Evolutionary conservation across 192 early-diverging fungal species (phyloP), one percentile per base, ranked within the genome.

Genomic region (Geranomyces variabilis): DNA sequence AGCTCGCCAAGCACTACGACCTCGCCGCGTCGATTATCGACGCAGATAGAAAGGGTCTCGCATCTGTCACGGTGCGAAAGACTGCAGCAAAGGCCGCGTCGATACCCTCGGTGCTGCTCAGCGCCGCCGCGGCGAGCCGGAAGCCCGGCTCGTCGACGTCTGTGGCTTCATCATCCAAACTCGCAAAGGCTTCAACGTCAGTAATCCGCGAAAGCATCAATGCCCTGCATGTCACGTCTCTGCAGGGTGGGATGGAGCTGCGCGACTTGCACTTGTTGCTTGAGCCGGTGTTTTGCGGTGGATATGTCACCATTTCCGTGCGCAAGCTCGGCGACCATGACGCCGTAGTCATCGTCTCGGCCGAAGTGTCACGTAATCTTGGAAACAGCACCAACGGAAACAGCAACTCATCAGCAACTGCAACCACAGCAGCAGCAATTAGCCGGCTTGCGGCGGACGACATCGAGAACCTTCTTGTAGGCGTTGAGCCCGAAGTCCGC

Each of bases 1-100:
- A 85, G 14, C 79, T 96, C 59, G 88, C 86, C 17, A 80, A 82
- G n/a, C 82, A 87, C 55, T 96, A 96, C 79, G 79, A 87, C 55
- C 80, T 94, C 36, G 69, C 77, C 0, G 88, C 88, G 34, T 87
- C 91, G 55, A 87, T 91, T n/a, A 74, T 94, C 12, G 96, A 98
- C 77, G 84, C 85, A 26, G 89, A 93, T 24, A 60, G 70, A 74
- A 91, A 73, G 44, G 69, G 51, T 17, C 75, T 71, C 31, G 70
- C 90, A 15, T 94, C 88, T 24, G 90, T 95, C 0, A 79, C 84
- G 8, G 73, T 88, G 51, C 80, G 84, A 15, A 85, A 89, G 68
- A 83, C 73, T 17, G 67, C 67, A 0, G 34, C 49, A 1, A 43
- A 45, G 47, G 55, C 47, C 12, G 47, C 79, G 49, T 24, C 44